Base-by-base conservation (phyloP, 108 stramenopile species). In the Nannochloropsis granulata region DNA sequence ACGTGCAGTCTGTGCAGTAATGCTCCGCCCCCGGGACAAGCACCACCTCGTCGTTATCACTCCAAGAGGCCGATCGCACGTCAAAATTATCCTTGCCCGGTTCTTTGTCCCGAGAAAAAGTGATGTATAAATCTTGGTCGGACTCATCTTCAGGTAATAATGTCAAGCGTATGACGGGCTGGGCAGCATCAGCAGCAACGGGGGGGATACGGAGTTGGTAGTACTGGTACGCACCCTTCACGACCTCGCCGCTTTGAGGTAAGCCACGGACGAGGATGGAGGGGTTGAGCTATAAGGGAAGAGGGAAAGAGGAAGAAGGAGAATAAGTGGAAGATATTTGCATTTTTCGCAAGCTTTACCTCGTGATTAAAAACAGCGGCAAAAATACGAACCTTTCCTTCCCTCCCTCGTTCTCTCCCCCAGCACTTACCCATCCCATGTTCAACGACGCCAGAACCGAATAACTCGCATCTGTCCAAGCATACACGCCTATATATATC, bases 401-500 rank as follows among this genome's bases (percentile, higher is more conserved):
- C 56, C 56, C 56, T 10, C 7, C 56, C 56, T 42, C 78, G 34
- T 0, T 79, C 21, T 10, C 56, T n/a, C n/a, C 56, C 56, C 16
- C 2, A n/a, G 8, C 56, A 71, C 56, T 3, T 3, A 71, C 56
- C 56, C 56, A 71, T 71, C 56, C 56, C 56, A n/a, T 71, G 56
- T 71, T 71, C 56, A 71, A n/a, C 56, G 56, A 71, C 7, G 56
- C 56, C 56, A 71, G 16, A n/a, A 71, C 10, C 11, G 56, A 71
- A 79, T 56, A 88, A 8, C 82, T 43, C 19, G 46, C 16, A 45
- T 85, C 79, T 19, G 42, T 42, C 82, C 82, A 88, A 34, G 84
- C 88, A 81, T 82, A 88, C 16, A 88, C 82, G 14, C 85, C 88
- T n/a, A 88, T 45, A 43, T 82, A 88, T 21, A 88, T 11, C 12